These are phyloP conservation scores for Aspergillus pseudoviridinutans DNA, from an alignment of 2,329 filamentous ascomycete genomes.

Conservation along the genomic window DNA sequence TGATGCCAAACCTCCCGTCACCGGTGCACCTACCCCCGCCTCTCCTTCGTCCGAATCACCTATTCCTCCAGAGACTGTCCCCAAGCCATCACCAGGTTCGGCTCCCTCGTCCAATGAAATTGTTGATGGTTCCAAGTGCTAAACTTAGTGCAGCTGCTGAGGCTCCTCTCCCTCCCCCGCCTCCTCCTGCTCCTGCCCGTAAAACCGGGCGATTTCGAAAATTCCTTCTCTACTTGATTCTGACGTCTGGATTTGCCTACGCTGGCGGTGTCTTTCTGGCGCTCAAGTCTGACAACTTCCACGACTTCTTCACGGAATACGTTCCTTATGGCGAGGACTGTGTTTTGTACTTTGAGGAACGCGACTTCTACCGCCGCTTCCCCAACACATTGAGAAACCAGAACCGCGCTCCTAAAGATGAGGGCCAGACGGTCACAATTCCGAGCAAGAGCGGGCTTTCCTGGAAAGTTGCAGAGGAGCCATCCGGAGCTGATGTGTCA, in stretches of 20 bases:
- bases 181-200: constrained; percentile 50
- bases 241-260: constrained; percentile 75
- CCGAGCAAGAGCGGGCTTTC: constrained; percentile 80
- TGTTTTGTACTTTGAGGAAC: constrained; percentile 92
- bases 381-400: constrained; percentile 51
- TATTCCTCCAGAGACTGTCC: constrained; percentile 48
- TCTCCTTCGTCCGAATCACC: constrained; percentile 44
- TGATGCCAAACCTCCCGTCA: constrained; percentile 41
- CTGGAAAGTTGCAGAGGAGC: constrained; percentile 67
- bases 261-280: constrained; percentile 89
- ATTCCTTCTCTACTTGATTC: constrained; percentile 69
- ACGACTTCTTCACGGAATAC: constrained; percentile 98
- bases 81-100: constrained; percentile 41
- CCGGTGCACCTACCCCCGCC: constrained; percentile 39
- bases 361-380: constrained; percentile 86
- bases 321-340: constrained; percentile 91
- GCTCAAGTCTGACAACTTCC: constrained; percentile 92
- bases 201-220: constrained; percentile 71
- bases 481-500: constrained; percentile 55
- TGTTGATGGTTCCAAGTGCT: constrained; percentile 22
- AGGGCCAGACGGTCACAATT: constrained; percentile 72
- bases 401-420: constrained; percentile 43
- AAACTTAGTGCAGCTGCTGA: constrained; percentile 36
- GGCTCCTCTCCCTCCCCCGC: constrained; percentile 33
- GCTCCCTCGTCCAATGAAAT: constrained; percentile 10